Evolutionary conservation across 768 basidiomycete species (phyloP), one percentile per base, ranked within the genome.

Genomic region (Tulasnella sp.): DNA sequence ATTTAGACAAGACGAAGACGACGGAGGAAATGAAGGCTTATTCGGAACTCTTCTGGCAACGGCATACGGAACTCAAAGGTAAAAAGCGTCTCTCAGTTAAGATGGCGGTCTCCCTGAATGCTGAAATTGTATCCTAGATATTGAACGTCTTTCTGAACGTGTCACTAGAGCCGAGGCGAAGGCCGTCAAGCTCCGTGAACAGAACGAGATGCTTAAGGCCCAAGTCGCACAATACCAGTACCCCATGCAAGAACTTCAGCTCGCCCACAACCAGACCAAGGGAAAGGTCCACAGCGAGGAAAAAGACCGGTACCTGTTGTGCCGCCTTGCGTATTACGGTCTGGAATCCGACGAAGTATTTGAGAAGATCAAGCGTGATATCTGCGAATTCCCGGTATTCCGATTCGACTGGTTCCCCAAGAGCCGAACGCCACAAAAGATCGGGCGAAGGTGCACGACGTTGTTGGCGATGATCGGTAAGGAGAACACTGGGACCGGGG

Each of bases 361-460:
- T 81, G 97, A 99, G 81, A 85, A 91, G 73, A 97, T 99, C 84
- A 97, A 97, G 88, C 90, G 91, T 83, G 97, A 99, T 83, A 95
- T 99, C 79, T 91, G 90, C 19, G 96, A 99, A 84, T 98, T 96
- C 83, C 96, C 97, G 1, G 92, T 96, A 17, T 99, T 98, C 85
- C 87, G 96, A 29, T 99, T 99, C 80, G 96, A 98, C 81, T 98
- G 96, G 97, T 98, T 97, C 85, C 92, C 96, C 87, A 96, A 97
- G 86, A 94, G 93, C 79, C 85, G 97, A 74, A 93, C 92, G 14
- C 90, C 94, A 2, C 91, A 93, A 80, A 97, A 99, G 83, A 84
- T 99, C 76, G 90, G 91, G 80, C 85, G 97, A 79, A 85, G 97
- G 74, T 97, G 95, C 80, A 91, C 91, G 79, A 97, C 97, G 1